phyloP scores from a whole-genome alignment of 2,329 filamentous ascomycete genomes.

The Ceratocystis cacaofunesta region DNA sequence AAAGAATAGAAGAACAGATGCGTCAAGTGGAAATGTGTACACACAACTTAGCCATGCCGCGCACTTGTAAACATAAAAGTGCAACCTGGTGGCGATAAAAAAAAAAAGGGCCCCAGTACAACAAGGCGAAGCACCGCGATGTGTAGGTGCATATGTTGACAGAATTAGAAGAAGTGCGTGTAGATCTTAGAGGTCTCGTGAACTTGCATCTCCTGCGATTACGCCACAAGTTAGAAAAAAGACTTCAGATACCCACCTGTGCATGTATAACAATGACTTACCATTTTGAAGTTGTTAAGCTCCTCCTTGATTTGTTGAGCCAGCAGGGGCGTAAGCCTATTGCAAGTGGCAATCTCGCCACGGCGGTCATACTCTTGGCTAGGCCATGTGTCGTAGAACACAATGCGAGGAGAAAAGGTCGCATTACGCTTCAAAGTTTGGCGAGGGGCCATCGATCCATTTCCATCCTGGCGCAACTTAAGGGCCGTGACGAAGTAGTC shows the following conservation, averaged over 20 bases:
- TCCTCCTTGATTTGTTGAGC: constrained; percentile 99
- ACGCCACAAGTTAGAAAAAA: not conserved
- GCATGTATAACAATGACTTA: constrained; percentile 31
- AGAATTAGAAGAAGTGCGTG: constrained; percentile 94
- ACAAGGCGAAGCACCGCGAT: constrained; percentile 1
- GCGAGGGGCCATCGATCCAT: constrained; percentile 63
- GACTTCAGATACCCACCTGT: not conserved
- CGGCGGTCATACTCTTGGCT: constrained; percentile 90
- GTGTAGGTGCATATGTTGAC: constrained; percentile 20
- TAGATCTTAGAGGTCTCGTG: constrained; percentile 98
- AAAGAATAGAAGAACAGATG: constrained; percentile 5
- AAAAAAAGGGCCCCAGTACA: not conserved
- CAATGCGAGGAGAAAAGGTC: constrained; percentile 79
- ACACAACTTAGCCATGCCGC: not conserved
- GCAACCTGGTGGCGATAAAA: not conserved
- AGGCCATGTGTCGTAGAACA: constrained; percentile 95
- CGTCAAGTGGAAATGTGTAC: not conserved
- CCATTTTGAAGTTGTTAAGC: constrained; percentile 99
- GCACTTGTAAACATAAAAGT: too few species aligned
- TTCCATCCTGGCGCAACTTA: constrained; percentile 62
- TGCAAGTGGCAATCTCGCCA: constrained; percentile 94
- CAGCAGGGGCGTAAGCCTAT: constrained; percentile 87
- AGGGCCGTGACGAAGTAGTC: constrained; percentile 80
- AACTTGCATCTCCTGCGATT: constrained; percentile 87
- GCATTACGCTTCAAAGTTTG: constrained; percentile 47